Conservation (phyloP, 2,329 filamentous ascomycete genomes). For the Fonsecaea multimorphosa region DNA sequence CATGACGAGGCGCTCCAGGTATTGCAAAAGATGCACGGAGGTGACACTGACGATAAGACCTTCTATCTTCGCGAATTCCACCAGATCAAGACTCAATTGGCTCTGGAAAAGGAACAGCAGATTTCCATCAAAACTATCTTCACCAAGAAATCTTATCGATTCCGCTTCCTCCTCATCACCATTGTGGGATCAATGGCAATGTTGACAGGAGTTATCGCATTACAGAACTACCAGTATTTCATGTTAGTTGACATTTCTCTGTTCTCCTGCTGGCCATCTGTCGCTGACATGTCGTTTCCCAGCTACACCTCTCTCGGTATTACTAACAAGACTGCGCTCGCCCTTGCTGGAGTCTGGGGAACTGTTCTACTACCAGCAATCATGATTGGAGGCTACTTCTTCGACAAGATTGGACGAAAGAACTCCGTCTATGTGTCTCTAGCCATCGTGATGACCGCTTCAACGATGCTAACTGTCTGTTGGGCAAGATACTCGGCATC, state of each 20-base stretch:
- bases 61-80: conserved; percentile 12
- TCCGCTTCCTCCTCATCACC: conserved; percentile 6
- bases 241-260: too few relatives aligned
- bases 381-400: conserved; percentile 58
- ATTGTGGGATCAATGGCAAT: too few relatives aligned
- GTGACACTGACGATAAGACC: background rate
- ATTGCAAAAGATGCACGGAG: conserved; percentile 6
- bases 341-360: conserved; percentile 84
- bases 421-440: conserved; percentile 56
- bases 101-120: conserved; percentile 6
- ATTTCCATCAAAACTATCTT: background rate
- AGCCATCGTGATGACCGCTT: too few relatives aligned
- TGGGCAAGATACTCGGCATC: background rate
- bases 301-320: conserved; percentile 67
- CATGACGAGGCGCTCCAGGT: conserved; percentile 6
- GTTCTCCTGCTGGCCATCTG: too few relatives aligned
- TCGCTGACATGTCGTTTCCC: too few relatives aligned
- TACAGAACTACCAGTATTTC: conserved; percentile 84
- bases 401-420: conserved; percentile 63
- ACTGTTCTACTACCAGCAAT: conserved; percentile 88
- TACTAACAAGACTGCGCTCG: conserved; percentile 52
- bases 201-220: conserved; percentile 72
- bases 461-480: too few relatives aligned
- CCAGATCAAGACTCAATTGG: conserved; percentile 18
- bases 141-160: background rate